Evolutionary conservation across 2,329 filamentous ascomycete species (phyloP).

Genomic region (Exophiala oligosperma): DNA sequence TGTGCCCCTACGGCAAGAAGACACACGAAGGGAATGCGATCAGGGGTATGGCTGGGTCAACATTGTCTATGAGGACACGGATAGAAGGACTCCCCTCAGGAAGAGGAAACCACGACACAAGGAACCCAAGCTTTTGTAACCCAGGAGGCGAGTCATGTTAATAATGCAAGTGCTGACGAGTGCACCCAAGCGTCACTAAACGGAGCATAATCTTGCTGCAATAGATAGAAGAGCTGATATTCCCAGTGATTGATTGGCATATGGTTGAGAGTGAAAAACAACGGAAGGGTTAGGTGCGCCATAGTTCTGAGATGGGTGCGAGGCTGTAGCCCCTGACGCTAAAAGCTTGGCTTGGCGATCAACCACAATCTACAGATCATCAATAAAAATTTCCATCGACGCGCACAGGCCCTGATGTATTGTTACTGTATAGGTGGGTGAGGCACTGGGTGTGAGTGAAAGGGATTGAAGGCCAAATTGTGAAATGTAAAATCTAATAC

Average conservation of each 20-base stretch:
- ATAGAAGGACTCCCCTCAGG: no score
- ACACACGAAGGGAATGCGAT: no score
- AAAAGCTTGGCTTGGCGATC: not conserved
- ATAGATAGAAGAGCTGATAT: not conserved
- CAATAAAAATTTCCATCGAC: not conserved
- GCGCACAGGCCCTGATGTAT: not conserved
- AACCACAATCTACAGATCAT: not conserved
- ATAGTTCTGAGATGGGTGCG: not conserved
- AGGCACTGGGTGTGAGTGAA: not conserved
- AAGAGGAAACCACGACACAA: no score
- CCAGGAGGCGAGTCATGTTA: no score
- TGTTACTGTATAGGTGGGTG: no score
- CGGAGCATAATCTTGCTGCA: not conserved
- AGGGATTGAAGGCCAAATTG: not conserved
- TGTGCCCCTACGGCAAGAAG: no score
- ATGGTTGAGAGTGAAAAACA: not conserved
- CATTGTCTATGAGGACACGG: no score
- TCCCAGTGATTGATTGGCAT: not conserved
- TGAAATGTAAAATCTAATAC: not conserved
- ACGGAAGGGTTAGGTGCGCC: not conserved
- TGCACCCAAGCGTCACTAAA: no score
- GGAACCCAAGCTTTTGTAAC: no score
- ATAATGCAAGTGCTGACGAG: no score
- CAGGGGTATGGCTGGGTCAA: no score
- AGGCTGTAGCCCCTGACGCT: not conserved